A percentile compares a stretch with the other conserved stretches of the same genome.
phyloP scores from a whole-genome alignment of 176 grass and related monocot genomes.

The Musa beccarii region DNA sequence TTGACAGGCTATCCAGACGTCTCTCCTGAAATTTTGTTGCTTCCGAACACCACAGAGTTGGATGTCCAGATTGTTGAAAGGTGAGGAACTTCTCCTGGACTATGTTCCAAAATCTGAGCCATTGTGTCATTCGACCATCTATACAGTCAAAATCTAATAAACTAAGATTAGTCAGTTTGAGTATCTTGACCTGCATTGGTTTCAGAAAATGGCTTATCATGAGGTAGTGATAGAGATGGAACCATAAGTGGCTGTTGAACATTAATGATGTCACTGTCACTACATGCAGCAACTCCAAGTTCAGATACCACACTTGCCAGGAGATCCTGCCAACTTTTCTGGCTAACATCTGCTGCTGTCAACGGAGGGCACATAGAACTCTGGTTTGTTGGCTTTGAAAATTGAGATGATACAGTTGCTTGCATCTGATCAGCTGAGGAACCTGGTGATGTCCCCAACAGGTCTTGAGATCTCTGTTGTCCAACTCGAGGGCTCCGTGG shows the following conservation, averaged over 20 bases:
- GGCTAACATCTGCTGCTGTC: constrained; percentile 37
- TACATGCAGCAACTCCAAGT: constrained; percentile 32
- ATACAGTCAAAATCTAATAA: background rate
- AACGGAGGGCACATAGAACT: constrained; percentile 21
- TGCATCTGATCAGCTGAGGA: constrained; percentile 14
- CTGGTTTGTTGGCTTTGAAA: constrained; percentile 19
- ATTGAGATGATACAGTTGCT: constrained; percentile 20
- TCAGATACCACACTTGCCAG: constrained; percentile 54
- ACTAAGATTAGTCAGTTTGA: background rate
- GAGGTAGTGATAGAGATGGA: constrained; percentile 17
- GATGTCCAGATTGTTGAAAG: too few relatives aligned
- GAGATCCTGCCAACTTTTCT: constrained; percentile 73
- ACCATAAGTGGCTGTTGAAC: constrained; percentile 19
- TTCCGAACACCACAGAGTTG: too few relatives aligned
- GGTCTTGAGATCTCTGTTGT: constrained; percentile 24
- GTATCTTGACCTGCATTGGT: background rate
- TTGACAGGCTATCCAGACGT: background rate
- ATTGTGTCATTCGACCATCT: background rate
- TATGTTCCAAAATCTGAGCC: background rate
- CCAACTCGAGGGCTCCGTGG: background rate
- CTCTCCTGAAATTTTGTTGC: too few relatives aligned
- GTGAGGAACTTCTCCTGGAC: too few relatives aligned
- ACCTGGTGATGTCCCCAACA: constrained; percentile 13
- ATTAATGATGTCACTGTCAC: background rate
- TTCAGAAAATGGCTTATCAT: background rate